These are phyloP conservation scores for Blastobotrys terrestris DNA, from an alignment of 805 yeast genomes.

Conservation along the genomic window DNA sequence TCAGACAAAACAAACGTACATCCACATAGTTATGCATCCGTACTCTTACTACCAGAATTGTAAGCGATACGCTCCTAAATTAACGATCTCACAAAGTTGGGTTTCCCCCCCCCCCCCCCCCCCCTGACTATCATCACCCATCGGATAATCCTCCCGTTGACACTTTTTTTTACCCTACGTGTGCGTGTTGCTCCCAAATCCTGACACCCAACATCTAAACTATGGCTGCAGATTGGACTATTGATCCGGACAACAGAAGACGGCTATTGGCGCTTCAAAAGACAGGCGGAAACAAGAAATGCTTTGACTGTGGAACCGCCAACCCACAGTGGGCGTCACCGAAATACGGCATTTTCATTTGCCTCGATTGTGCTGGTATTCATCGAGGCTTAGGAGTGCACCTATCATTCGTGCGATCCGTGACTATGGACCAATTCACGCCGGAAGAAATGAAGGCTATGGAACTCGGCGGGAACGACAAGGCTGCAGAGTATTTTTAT, in stretches of 20 bases:
- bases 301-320: conserved; percentile 92
- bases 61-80: too few species aligned
- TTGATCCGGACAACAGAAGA: conserved; percentile 89
- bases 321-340: conserved; percentile 99
- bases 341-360: conserved; percentile 93
- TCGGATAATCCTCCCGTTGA: too few species aligned
- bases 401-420: conserved; percentile 90
- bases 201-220: neutral
- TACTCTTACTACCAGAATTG: too few species aligned
- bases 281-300: conserved; percentile 73
- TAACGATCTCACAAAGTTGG: neutral
- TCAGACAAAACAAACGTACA: too few species aligned
- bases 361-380: conserved; percentile 95
- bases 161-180: neutral
- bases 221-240: conserved; percentile 60
- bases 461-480: conserved; percentile 92
- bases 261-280: conserved; percentile 59
- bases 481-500: conserved; percentile 57
- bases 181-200: neutral
- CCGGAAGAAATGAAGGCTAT: conserved; percentile 82
- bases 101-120: neutral
- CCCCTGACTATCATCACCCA: neutral
- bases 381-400: conserved; percentile 94
- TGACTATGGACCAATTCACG: conserved; percentile 98
- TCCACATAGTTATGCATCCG: too few species aligned